phyloP scores from a whole-genome alignment of 768 basidiomycete species.

The Lenzites betulinus region DNA sequence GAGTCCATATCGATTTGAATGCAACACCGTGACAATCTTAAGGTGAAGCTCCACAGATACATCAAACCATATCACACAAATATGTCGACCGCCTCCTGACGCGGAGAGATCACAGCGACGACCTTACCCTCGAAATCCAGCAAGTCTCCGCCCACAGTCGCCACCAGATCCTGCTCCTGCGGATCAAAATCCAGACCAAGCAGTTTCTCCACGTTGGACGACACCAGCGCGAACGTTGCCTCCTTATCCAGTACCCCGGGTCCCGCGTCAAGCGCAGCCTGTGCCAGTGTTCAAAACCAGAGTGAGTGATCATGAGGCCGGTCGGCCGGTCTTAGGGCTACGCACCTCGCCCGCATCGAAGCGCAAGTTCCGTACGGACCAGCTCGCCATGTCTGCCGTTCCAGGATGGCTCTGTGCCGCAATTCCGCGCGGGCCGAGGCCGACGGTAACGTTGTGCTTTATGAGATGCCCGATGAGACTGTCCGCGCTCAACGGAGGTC shows the following conservation, averaged over 20 bases:
- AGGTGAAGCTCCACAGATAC: no score
- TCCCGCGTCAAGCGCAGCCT: constrained; percentile 11
- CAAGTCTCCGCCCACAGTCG: constrained; percentile 36
- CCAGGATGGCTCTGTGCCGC: constrained; percentile 10
- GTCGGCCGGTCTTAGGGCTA: background rate
- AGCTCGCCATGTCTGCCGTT: constrained; percentile 23
- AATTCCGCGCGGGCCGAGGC: constrained; percentile 44
- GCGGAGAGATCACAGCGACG: constrained; percentile 36
- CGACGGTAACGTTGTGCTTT: constrained; percentile 63
- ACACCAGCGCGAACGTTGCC: constrained; percentile 54
- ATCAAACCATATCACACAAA: constrained; percentile 12
- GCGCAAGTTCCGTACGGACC: constrained; percentile 32
- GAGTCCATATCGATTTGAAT: no score
- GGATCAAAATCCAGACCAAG: constrained; percentile 38
- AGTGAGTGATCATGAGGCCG: background rate
- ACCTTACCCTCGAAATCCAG: constrained; percentile 40
- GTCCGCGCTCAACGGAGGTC: constrained; percentile 63
- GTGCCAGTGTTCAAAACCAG: no score
- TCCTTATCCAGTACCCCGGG: constrained; percentile 31
- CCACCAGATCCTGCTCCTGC: constrained; percentile 34
- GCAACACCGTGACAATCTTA: no score
- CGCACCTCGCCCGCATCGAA: constrained; percentile 49
- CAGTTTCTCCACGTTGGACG: constrained; percentile 56
- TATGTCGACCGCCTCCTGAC: constrained; percentile 33
- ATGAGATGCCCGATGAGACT: constrained; percentile 55